Base-by-base conservation (phyloP, 2,329 filamentous ascomycete genomes). In the Calonectria hongkongensis region DNA sequence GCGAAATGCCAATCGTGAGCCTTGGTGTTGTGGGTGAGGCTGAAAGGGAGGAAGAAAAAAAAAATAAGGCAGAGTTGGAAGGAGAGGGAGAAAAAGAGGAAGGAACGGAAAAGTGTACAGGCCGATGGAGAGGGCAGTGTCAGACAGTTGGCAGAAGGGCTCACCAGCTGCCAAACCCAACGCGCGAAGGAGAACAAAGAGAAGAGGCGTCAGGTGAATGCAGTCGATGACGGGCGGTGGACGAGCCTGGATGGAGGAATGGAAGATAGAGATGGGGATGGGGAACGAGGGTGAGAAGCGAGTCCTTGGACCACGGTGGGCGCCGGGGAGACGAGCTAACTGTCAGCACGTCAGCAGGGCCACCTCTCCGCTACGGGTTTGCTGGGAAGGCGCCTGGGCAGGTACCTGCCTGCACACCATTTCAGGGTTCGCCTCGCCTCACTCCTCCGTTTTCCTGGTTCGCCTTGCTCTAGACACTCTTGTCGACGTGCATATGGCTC, bases 1-100 rank as follows among this genome's bases (percentile, higher is more conserved):
- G 78, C 67, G 75, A 80, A 77, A 76, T 66, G 71, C 76, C 74
- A 78, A 77, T 79, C 77, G 75, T 79, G 64, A 72, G 63, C 51
- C 63, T 72, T 73, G 74, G 67, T 75, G 76, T 76, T 72, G 63
- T 74, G 75, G 62, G 65, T 74, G 75, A 75, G 78, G 79, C 70
- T 77, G 75, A 76, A 75, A 74, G 75, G 72, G 66, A 60, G 68
- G 72, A 79, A 68, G 73, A 75, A 78, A 74, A 76, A 75, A 78
- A 76, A 77, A 78, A 41, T 36, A 79, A 72, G 70, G 76, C 62
- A 73, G 75, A 43, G 76, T 73, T 73, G 76, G 77, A 75, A 71
- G 60, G 66, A 72, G 76, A 73, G 64, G 77, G 75, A 70, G 66
- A 67, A 72, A 75, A 78, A 58, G 67, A 73, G 71, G 73, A 76